These are phyloP conservation scores for Scenedesmus sp. DNA, from an alignment of 163 green algal genomes.

Conservation along the genomic window DNA sequence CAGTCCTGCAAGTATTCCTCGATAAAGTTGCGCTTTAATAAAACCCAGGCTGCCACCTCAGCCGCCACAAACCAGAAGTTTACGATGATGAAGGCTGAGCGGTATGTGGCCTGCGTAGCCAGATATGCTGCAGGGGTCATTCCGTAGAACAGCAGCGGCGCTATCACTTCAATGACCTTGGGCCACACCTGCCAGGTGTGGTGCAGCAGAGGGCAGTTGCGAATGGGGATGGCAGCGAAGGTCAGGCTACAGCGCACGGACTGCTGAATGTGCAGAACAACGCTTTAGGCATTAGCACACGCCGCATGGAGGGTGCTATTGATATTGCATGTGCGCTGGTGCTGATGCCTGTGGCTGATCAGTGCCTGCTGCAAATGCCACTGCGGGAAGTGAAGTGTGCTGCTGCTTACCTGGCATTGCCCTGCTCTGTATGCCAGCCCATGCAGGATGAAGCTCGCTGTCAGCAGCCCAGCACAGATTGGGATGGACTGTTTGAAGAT, in stretches of 20 bases:
- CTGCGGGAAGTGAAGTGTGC: not conserved
- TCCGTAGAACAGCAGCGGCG: constrained; percentile 2
- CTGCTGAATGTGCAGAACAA: too few species aligned
- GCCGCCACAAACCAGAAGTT: constrained; percentile 30
- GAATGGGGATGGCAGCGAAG: too few species aligned
- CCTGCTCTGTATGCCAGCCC: constrained; percentile 18
- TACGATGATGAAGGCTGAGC: constrained; percentile 2
- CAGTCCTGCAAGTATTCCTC: constrained; percentile 22
- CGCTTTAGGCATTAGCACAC: not conserved
- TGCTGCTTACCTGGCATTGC: constrained; percentile 25
- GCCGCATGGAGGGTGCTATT: not conserved
- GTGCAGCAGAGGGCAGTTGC: not conserved
- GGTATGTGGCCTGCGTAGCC: not conserved
- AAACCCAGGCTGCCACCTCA: not conserved
- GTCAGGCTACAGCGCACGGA: too few species aligned
- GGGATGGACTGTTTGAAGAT: constrained; percentile 2
- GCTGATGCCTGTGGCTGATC: not conserved
- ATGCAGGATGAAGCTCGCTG: constrained; percentile 25
- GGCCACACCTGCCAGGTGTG: constrained; percentile 18
- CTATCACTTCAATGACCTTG: constrained; percentile 33
- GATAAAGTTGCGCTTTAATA: constrained; percentile 10
- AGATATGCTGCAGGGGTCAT: constrained; percentile 14
- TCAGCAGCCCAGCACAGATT: not conserved
- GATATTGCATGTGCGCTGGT: too few species aligned
- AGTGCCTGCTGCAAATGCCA: not conserved